Conservation (phyloP, 208 protist species). For the Phytomonas francai region DNA sequence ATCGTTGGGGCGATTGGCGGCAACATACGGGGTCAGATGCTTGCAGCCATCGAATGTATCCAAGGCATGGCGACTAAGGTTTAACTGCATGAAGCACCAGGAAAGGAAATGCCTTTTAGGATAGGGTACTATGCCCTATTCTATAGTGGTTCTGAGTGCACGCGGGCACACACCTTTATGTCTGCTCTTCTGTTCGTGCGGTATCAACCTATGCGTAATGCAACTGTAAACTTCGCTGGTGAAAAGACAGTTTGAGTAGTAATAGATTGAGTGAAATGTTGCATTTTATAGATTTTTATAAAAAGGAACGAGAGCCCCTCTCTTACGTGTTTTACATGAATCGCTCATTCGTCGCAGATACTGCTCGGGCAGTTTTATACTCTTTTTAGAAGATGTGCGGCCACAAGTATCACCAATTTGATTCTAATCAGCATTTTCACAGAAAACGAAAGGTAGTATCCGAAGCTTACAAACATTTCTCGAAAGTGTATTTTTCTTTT, state of each 20-base stretch:
- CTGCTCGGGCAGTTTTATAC: background rate
- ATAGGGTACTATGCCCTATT: background rate
- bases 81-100: constrained; percentile 29
- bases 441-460: background rate
- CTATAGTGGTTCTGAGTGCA: background rate
- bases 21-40: background rate
- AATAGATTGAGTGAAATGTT: background rate
- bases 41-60: constrained; percentile 34
- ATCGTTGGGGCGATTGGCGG: constrained; percentile 43
- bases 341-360: background rate
- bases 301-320: background rate
- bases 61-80: constrained; percentile 49
- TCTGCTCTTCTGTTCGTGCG: background rate
- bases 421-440: background rate
- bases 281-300: background rate
- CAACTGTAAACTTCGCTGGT: background rate
- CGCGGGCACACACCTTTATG: background rate
- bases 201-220: background rate
- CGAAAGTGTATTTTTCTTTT: background rate
- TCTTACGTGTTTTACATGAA: background rate
- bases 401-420: background rate
- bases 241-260: background rate
- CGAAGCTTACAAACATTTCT: background rate
- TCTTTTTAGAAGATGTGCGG: background rate
- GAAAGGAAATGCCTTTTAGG: background rate